Base-by-base conservation (phyloP, 345 rosid species). In the Brassica incana region DNA sequence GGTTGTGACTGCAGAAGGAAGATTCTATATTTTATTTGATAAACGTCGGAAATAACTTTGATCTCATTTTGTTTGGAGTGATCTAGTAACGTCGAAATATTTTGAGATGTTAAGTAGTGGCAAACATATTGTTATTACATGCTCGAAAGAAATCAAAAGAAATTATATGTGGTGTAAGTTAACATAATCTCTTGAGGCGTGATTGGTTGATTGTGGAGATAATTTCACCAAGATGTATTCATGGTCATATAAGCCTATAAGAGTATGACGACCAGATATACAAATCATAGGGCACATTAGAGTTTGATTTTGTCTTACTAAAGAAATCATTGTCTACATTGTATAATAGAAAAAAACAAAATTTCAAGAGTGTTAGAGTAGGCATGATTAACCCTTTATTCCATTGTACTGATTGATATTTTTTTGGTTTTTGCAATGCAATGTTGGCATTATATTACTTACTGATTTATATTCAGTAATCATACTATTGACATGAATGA, bases 281-380 rank as follows among this genome's bases (percentile, higher is more conserved):
- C 60, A 71, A 71, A 71, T 65, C 33, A 78, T 78, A 71, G 45
- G 32, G 67, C 12, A 78, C 81, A 78, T 18, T 43, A 43, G 36
- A 29, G 73, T 59, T 78, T 54, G 2, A 50, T 32, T 56, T 65
- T 72, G 67, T 78, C 72, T 78, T 72, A 65, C 8, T 67, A 74
- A 50, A 68, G 27, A 69, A 67, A 60, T 68, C 45, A 68, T 48
- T 45, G 10, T n/a, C 52, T 63, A 45, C 35, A 54, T 40, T 40
- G 32, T 73, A 23, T 67, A 23, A 60, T 61, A n/a, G 1, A 45
- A 79, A 18, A 29, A 10, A n/a, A 9, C 69, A 80, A 60, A 74
- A 74, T 12, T 68, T 80, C 75, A 80, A 80, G 62, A 15, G 78
- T 68, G 65, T 74, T 74, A 74, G 71, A 73, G 71, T 68, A 80